phyloP scores from a whole-genome alignment of 176 grass and related monocot species.

The Melocanna baccifera region DNA sequence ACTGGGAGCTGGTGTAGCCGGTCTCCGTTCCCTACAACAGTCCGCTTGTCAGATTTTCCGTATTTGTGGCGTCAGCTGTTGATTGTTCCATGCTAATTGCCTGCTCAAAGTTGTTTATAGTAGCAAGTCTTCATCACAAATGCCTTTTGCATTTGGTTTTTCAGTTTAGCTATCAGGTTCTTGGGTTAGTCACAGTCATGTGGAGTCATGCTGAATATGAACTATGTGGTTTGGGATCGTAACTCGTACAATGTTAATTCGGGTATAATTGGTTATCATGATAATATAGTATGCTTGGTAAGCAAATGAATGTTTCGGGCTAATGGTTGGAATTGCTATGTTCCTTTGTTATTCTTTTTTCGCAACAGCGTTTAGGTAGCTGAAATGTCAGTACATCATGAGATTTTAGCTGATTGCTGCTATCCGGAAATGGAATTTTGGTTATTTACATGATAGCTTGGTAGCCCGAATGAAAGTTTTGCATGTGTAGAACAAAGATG shows the following conservation, averaged over 20 bases:
- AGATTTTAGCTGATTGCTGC: not conserved
- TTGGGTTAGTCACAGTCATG: constrained; percentile 4
- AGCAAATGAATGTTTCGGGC: not conserved
- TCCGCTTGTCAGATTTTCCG: constrained; percentile 25
- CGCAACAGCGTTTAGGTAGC: not conserved
- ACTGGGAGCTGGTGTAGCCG: constrained; percentile 51
- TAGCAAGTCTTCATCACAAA: constrained; percentile 38
- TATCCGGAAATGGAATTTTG: not conserved
- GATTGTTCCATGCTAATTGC: constrained; percentile 33
- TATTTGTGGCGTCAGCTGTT: constrained; percentile 18
- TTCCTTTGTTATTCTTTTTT: not conserved
- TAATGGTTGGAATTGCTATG: not conserved
- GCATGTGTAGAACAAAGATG: not conserved
- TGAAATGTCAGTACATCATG: not conserved
- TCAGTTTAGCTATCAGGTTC: constrained; percentile 33
- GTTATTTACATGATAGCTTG: not conserved
- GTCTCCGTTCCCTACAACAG: constrained; percentile 11
- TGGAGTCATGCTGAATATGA: constrained; percentile 30
- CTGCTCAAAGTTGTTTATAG: constrained; percentile 39
- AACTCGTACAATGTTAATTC: constrained; percentile 39
- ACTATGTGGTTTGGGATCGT: constrained; percentile 35
- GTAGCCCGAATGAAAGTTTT: not conserved
- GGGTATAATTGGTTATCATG: constrained; percentile 42
- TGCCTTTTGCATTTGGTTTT: constrained; percentile 40
- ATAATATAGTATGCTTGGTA: constrained; percentile 52